These are phyloP conservation scores for Sinapis alba DNA, from an alignment of 441 rosid species.

Conservation along the genomic window DNA sequence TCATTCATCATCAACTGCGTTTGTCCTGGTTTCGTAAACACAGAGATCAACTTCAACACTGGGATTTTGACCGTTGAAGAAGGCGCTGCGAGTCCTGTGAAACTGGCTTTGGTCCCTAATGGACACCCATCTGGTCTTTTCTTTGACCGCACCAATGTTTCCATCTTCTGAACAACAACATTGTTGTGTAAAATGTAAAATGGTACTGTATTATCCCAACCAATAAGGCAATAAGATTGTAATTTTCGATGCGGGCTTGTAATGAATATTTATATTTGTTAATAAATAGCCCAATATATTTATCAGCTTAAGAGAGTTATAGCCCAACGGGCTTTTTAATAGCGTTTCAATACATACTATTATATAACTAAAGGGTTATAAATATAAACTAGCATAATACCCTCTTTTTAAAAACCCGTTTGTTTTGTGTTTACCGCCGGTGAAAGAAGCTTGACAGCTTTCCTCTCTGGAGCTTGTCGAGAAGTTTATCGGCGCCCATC, in stretches of 20 bases:
- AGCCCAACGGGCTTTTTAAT: background rate
- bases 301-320: background rate
- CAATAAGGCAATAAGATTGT: conserved; percentile 14
- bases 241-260: background rate
- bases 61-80: conserved; percentile 49
- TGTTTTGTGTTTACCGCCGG: conserved; percentile 23
- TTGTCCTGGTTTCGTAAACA: conserved; percentile 60
- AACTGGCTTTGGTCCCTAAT: conserved; percentile 49
- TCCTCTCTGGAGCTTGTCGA: conserved; percentile 75
- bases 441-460: conserved; percentile 64
- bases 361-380: background rate
- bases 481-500: conserved; percentile 78
- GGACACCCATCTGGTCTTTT: conserved; percentile 54
- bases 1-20: conserved; percentile 49
- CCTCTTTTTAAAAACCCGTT: background rate
- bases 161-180: conserved; percentile 40
- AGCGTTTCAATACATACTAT: background rate
- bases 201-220: background rate
- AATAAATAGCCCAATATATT: background rate
- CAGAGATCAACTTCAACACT: conserved; percentile 47
- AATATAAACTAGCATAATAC: background rate
- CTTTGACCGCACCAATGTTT: conserved; percentile 39
- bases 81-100: conserved; percentile 56
- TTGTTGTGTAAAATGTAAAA: background rate
- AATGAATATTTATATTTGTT: background rate